phyloP scores from a whole-genome alignment of 805 yeast genomes.

The Tetrapisispora taiwanensis region DNA sequence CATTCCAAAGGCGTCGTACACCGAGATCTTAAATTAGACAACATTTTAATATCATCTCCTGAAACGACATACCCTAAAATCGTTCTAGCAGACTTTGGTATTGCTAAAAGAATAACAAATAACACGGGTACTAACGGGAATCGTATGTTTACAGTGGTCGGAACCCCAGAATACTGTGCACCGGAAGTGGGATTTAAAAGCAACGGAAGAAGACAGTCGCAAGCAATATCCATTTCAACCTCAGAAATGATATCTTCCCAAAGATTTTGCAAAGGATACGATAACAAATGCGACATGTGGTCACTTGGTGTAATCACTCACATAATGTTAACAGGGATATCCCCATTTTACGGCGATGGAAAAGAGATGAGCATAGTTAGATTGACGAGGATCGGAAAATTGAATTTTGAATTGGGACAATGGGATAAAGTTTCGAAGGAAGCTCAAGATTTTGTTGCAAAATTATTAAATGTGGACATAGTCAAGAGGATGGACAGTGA shows the following conservation, averaged over 20 bases:
- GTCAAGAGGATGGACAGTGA: slow-evolving; percentile 29
- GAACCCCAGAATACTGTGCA: slow-evolving; percentile 64
- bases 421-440: slow-evolving; percentile 35
- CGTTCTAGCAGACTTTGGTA: slow-evolving; percentile 62
- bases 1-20: slow-evolving; percentile 49
- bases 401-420: slow-evolving; percentile 31
- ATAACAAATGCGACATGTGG: slow-evolving; percentile 56
- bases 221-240: not conserved
- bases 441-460: slow-evolving; percentile 39
- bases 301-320: slow-evolving; percentile 54
- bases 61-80: slow-evolving; percentile 39
- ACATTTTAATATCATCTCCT: slow-evolving; percentile 46
- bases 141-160: slow-evolving; percentile 43
- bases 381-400: slow-evolving; percentile 33
- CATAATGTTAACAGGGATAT: slow-evolving; percentile 51
- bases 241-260: not conserved
- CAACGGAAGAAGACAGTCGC: slow-evolving; percentile 7
- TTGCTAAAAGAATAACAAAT: slow-evolving; percentile 46
- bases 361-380: slow-evolving; percentile 33
- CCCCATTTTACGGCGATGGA: slow-evolving; percentile 50
- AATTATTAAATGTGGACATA: slow-evolving; percentile 33
- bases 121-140: slow-evolving; percentile 18
- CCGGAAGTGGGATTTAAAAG: slow-evolving; percentile 52
- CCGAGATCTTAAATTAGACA: slow-evolving; percentile 58
- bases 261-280: slow-evolving; percentile 33